Evolutionary conservation across 2,329 filamentous ascomycete genomes (phyloP).

Genomic region (Microdochium trichocladiopsis): DNA sequence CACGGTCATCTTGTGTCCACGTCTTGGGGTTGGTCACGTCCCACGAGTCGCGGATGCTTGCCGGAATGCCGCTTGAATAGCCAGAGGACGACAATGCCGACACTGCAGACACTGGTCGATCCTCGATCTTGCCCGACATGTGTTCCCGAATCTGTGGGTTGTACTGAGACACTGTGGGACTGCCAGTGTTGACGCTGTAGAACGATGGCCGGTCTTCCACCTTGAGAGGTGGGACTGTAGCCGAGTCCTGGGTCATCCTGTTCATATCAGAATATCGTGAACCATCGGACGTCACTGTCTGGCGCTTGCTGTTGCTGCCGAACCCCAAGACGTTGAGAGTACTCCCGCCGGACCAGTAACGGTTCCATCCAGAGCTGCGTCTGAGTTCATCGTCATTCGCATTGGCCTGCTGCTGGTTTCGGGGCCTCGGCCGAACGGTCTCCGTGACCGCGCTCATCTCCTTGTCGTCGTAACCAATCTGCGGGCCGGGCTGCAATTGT

Average conservation of each 20-base stretch:
- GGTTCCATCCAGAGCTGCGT: conserved; percentile 68
- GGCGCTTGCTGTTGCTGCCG: conserved; percentile 33
- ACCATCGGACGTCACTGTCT: conserved; percentile 45
- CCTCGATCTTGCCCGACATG: conserved; percentile 53
- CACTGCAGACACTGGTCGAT: conserved; percentile 39
- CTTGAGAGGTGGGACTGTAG: conserved; percentile 61
- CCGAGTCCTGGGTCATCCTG: conserved; percentile 58
- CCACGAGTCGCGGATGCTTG: conserved; percentile 54
- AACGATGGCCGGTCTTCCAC: conserved; percentile 57
- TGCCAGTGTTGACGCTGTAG: conserved; percentile 60
- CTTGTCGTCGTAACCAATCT: conserved; percentile 11
- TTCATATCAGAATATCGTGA: conserved; percentile 46
- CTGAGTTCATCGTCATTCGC: conserved; percentile 36
- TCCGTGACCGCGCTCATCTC: conserved; percentile 5
- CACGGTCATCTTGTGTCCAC: conserved; percentile 43
- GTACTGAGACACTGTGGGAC: conserved; percentile 61
- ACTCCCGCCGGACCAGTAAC: conserved; percentile 70
- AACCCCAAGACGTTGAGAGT: conserved; percentile 59
- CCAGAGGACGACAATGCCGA: conserved; percentile 43
- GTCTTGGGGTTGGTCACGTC: conserved; percentile 36
- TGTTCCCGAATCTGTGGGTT: conserved; percentile 45
- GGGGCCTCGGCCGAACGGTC: background rate
- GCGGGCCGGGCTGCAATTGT: conserved; percentile 33
- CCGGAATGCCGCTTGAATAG: conserved; percentile 60
- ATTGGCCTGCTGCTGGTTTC: conserved; percentile 1